Conservation (phyloP, 2,329 filamentous ascomycete species). For the Diaporthe caulivora region DNA sequence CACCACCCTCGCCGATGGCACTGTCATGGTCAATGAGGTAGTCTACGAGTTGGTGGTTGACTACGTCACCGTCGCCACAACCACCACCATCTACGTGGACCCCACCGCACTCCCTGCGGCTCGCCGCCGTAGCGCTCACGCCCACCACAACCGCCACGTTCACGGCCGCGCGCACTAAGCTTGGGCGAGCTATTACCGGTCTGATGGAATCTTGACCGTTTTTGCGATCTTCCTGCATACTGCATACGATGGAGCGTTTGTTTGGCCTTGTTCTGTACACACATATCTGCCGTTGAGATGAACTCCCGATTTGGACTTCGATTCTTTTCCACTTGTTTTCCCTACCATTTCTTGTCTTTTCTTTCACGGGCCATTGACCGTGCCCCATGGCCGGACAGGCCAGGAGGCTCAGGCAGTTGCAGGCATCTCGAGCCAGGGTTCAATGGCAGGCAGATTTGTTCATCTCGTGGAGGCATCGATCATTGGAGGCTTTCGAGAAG, state of each 20-base stretch:
- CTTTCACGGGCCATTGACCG: constrained; percentile 36
- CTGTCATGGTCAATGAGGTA: constrained; percentile 63
- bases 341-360: constrained; percentile 28
- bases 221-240: constrained; percentile 35
- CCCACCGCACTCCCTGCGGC: constrained; percentile 42
- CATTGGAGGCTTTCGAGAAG: constrained; percentile 30
- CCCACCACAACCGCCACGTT: constrained; percentile 52
- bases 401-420: constrained; percentile 36
- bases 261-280: constrained; percentile 38
- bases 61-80: constrained; percentile 62
- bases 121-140: constrained; percentile 51
- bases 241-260: constrained; percentile 37
- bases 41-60: constrained; percentile 68
- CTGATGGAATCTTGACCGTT: constrained; percentile 20
- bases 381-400: constrained; percentile 37
- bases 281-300: constrained; percentile 39
- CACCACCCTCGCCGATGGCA: constrained; percentile 37
- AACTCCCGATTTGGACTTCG: constrained; percentile 33
- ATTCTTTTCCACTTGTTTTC: constrained; percentile 28
- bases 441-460: constrained; percentile 39
- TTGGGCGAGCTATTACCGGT: constrained; percentile 4
- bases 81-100: constrained; percentile 56
- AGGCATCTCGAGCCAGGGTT: constrained; percentile 32
- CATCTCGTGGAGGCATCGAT: constrained; percentile 29
- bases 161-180: constrained; percentile 40